These are phyloP conservation scores for Diaporthe aspalathi DNA, from an alignment of 2,329 filamentous ascomycete genomes.

Conservation along the genomic window DNA sequence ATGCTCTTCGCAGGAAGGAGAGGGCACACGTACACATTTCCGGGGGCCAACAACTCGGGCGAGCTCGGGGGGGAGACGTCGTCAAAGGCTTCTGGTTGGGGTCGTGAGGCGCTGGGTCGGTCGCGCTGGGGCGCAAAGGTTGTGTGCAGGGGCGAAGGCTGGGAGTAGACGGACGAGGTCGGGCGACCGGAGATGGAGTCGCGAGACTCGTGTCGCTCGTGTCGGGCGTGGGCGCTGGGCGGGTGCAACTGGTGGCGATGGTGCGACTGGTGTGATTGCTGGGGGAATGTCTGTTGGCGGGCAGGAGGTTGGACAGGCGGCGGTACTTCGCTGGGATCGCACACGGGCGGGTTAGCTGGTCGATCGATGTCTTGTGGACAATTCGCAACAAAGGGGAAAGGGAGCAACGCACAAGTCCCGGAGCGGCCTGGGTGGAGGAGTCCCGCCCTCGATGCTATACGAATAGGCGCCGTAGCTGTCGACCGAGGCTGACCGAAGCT, in stretches of 20 bases:
- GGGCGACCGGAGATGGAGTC: slow-evolving; percentile 50
- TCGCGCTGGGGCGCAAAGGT: slow-evolving; percentile 44
- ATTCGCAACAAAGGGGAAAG: not conserved
- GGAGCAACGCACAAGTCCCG: slow-evolving; percentile 35
- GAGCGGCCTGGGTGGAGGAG: slow-evolving; percentile 29
- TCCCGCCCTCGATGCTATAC: slow-evolving; percentile 31
- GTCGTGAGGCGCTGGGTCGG: slow-evolving; percentile 39
- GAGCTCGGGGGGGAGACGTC: slow-evolving; percentile 69
- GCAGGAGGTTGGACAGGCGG: slow-evolving; percentile 26
- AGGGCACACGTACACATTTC: slow-evolving; percentile 55
- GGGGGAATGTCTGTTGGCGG: slow-evolving; percentile 30
- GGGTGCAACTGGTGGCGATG: slow-evolving; percentile 6
- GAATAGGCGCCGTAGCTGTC: slow-evolving; percentile 22
- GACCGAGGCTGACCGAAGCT: slow-evolving; percentile 20
- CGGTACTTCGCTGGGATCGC: slow-evolving; percentile 17
- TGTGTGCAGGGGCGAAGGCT: slow-evolving; percentile 58
- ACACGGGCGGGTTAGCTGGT: slow-evolving; percentile 23
- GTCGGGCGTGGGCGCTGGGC: slow-evolving; percentile 9
- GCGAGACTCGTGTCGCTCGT: slow-evolving; percentile 13
- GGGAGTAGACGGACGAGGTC: slow-evolving; percentile 72
- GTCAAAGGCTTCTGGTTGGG: slow-evolving; percentile 41
- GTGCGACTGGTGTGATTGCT: not conserved
- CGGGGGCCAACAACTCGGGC: slow-evolving; percentile 56
- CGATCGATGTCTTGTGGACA: not conserved
- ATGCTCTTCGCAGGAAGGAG: not conserved